phyloP scores from a whole-genome alignment of 352 stramenopile species.

The Phytophthora boehmeriae region DNA sequence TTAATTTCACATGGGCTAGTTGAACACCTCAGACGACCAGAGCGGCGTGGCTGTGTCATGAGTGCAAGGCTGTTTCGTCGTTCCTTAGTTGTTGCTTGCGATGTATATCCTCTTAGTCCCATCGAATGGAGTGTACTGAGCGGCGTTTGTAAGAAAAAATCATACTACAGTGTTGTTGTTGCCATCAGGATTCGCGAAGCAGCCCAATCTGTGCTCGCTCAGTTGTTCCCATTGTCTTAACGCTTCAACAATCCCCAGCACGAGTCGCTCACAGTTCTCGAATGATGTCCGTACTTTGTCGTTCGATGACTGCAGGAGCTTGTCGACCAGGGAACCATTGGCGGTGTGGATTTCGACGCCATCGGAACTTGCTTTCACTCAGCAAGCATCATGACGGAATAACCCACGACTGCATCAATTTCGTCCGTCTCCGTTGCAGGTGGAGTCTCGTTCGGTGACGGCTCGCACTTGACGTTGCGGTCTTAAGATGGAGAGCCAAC shows the following conservation, averaged over 20 bases:
- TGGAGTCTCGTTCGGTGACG: conserved; percentile 44
- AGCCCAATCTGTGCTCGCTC: conserved; percentile 35
- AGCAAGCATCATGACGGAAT: conserved; percentile 66
- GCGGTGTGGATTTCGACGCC: conserved; percentile 69
- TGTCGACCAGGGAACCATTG: conserved; percentile 92
- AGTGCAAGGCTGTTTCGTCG: no score
- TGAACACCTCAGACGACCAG: no score
- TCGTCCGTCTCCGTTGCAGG: conserved; percentile 69
- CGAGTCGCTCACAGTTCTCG: conserved; percentile 49
- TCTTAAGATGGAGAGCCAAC: conserved; percentile 28
- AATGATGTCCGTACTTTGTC: conserved; percentile 78
- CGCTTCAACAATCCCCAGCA: conserved; percentile 71
- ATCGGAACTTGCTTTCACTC: conserved; percentile 66
- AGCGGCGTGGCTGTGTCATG: conserved; percentile 30
- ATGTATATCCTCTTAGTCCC: conserved; percentile 47
- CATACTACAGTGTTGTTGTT: conserved; percentile 9
- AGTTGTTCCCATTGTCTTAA: conserved; percentile 42
- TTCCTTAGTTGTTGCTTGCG: conserved; percentile 44
- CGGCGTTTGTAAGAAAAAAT: conserved; percentile 28
- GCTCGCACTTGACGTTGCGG: conserved; percentile 32
- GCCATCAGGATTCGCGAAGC: conserved; percentile 36
- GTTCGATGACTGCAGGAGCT: conserved; percentile 73
- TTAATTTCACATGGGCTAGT: no score
- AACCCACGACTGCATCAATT: conserved; percentile 58
- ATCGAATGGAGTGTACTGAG: conserved; percentile 27